These are phyloP conservation scores for Meira miltonrushii DNA, from an alignment of 1,284 basidiomycete genomes.

Conservation along the genomic window DNA sequence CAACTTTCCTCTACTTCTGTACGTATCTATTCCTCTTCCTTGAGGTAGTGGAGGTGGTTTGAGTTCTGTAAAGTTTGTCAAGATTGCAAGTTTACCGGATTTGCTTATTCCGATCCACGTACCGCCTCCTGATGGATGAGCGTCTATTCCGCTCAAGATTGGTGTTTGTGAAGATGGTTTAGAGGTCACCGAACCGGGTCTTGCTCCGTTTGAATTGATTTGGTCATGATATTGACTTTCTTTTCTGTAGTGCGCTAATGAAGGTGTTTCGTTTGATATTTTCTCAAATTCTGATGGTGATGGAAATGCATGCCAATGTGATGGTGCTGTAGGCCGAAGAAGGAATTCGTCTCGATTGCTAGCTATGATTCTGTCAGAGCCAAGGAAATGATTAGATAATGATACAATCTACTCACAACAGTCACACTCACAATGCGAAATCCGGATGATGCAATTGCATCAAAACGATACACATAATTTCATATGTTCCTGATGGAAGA, in stretches of 20 bases:
- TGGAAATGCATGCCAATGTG: constrained; percentile 33
- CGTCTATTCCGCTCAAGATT: constrained; percentile 27
- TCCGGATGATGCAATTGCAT: too few species aligned
- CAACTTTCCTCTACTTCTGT: constrained; percentile 26
- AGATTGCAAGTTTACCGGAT: constrained; percentile 25
- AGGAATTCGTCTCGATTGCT: constrained; percentile 44
- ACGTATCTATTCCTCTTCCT: constrained; percentile 14
- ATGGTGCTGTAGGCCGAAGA: constrained; percentile 22
- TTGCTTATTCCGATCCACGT: constrained; percentile 40
- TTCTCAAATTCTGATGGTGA: neutral
- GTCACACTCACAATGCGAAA: too few species aligned
- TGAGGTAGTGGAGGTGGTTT: constrained; percentile 18
- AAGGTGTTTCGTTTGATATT: neutral
- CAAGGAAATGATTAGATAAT: neutral
- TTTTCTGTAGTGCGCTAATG: constrained; percentile 1
- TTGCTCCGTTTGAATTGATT: too few species aligned
- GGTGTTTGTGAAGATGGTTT: neutral
- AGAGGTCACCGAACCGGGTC: neutral
- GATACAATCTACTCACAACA: too few species aligned
- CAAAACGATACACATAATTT: too few species aligned
- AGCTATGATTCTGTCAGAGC: constrained; percentile 19
- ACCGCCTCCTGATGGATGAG: constrained; percentile 29
- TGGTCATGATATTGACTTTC: too few species aligned
- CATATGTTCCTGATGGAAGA: too few species aligned
- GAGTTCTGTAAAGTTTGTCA: constrained; percentile 42